Base-by-base conservation (phyloP, 352 stramenopile genomes). In the Pilasporangium apinafurcum region DNA sequence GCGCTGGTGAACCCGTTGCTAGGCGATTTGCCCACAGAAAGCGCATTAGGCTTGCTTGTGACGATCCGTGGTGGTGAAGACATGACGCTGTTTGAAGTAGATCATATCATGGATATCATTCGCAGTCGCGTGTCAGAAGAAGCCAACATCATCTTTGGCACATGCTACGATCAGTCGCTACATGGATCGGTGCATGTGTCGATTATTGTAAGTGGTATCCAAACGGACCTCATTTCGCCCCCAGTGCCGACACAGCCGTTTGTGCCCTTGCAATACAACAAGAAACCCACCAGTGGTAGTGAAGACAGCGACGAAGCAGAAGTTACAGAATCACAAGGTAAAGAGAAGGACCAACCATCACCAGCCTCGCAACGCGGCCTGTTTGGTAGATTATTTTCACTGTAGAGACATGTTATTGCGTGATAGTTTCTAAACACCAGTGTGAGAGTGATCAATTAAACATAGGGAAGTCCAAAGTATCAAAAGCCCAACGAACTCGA, bases 1-100 rank as follows among this genome's bases (percentile, higher is more conserved):
- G 95, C 95, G n/a, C 87, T 98, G 40, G 94, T 96, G 32, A 97
- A 93, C 51, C 95, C 95, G 14, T 59, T 98, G 26, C 70, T 98
- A 3, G 95, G 82, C 25, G 80, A 98, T 35, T 69, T 97, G 38
- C 86, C 95, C 6, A 97, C 96, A 21, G 86, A 95, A 33, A 88
- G 84, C 31, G 94, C 95, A 1, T 77, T 95, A 33, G 87, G 95
- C 4, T 76, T 98, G 33, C 77, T 98, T 8, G 96, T 98, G 40
- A 98, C 96, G 39, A 96, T 98, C 47, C 86, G 95, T 8, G 93
- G 94, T 24, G 95, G 92, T 12, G 68, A 84, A 25, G 85, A 96
- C 60, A 87, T 98, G 68, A 96, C 88, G 28, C 74, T 98, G 7
- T 88, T 90, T 33, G 92, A 98, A 69, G 82, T 94, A 26, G 82